Evolutionary conservation across 2,329 filamentous ascomycete genomes (phyloP).

Genomic region (Monilinia fructicola): DNA sequence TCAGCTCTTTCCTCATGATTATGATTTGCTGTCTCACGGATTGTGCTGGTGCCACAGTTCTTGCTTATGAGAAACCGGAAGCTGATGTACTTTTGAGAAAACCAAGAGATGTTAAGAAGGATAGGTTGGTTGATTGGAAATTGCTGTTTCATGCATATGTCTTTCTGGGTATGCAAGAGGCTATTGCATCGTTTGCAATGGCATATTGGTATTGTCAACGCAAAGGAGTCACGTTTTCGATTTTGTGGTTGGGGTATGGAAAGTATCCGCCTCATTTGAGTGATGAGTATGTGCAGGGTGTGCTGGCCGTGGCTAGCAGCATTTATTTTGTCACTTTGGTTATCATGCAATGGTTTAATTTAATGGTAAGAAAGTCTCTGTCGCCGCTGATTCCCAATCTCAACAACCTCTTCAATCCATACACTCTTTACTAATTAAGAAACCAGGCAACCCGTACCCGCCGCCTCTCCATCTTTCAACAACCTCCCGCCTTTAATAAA

Average conservation of each 20-base stretch:
- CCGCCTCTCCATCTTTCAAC: conserved; percentile 66
- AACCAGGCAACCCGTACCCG: conserved; percentile 56
- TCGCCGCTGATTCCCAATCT: not conserved
- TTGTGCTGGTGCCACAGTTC: conserved; percentile 66
- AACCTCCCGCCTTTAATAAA: conserved; percentile 65
- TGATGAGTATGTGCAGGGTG: conserved; percentile 53
- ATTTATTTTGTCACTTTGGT: conserved; percentile 80
- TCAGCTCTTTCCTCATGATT: conserved; percentile 58
- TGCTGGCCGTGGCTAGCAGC: conserved; percentile 37
- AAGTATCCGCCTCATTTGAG: conserved; percentile 45
- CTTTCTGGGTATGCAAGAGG: conserved; percentile 64
- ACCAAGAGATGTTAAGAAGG: conserved; percentile 66
- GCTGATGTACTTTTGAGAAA: conserved; percentile 68
- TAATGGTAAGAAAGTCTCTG: conserved; percentile 46
- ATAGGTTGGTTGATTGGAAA: conserved; percentile 70
- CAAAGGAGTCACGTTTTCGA: conserved; percentile 61
- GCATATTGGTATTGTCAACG: conserved; percentile 62
- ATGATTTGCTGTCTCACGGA: conserved; percentile 64
- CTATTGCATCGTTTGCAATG: conserved; percentile 60
- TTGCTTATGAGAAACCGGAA: conserved; percentile 75
- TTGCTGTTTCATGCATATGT: conserved; percentile 71
- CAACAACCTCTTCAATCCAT: too few species aligned
- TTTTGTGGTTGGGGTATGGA: conserved; percentile 68
- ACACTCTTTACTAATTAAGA: not conserved
- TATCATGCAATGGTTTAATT: conserved; percentile 77